Evolutionary conservation across 208 protist genomes (phyloP).

Genomic region (Blastocrithidia nonstop): DNA sequence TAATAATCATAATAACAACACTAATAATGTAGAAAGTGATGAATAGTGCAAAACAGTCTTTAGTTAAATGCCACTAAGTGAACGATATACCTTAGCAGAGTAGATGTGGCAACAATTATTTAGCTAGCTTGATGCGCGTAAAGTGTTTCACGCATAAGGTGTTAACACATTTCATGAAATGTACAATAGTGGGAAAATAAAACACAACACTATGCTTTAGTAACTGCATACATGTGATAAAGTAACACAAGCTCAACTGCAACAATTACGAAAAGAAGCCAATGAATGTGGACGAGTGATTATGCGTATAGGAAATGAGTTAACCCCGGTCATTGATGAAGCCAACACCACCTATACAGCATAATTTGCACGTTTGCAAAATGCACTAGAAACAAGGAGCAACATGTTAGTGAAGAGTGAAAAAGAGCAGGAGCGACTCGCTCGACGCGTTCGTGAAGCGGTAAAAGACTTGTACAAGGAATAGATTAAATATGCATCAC

Average conservation of each 20-base stretch:
- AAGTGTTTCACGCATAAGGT: conserved; percentile 10
- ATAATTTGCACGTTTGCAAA: conserved; percentile 13
- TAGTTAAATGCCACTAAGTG: too few relatives aligned
- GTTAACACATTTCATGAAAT: conserved; percentile 5
- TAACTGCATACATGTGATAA: conserved; percentile 2
- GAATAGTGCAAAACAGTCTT: not conserved
- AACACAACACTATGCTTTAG: conserved; percentile 3
- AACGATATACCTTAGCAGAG: conserved; percentile 8
- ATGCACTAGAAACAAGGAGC: conserved; percentile 16
- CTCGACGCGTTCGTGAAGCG: conserved; percentile 53
- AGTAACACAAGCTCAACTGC: conserved; percentile 8
- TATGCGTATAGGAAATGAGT: not conserved
- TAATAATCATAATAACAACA: not conserved
- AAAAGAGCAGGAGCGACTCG: conserved; percentile 42
- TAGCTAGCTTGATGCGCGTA: conserved; percentile 24
- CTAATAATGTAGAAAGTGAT: not conserved
- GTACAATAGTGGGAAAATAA: conserved; percentile 1
- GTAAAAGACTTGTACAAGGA: conserved; percentile 58
- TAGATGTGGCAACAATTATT: conserved; percentile 45
- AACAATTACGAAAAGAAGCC: not conserved
- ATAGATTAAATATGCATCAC: conserved; percentile 47
- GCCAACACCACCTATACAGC: conserved; percentile 2
- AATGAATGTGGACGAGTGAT: not conserved
- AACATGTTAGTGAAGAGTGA: conserved; percentile 20
- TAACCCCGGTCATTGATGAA: not conserved